These are phyloP conservation scores for Sporothrix pseudoabietina DNA, from an alignment of 2,329 filamentous ascomycete genomes.

Conservation along the genomic window DNA sequence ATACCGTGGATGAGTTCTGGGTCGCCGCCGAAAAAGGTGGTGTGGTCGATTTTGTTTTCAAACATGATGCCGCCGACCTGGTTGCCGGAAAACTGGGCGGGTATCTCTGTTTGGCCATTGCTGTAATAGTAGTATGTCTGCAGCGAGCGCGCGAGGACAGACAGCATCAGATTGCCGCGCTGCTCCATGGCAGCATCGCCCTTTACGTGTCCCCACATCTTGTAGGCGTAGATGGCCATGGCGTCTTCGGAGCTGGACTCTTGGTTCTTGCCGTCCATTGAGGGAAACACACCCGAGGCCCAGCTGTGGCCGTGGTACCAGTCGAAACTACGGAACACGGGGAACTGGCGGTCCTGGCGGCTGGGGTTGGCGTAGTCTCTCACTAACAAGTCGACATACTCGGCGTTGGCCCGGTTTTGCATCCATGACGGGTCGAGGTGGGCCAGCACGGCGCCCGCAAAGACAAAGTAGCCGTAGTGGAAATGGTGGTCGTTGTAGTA, in stretches of 20 bases:
- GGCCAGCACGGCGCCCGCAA: slow-evolving; percentile 80
- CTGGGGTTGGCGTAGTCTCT: slow-evolving; percentile 82
- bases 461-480: slow-evolving; percentile 87
- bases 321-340: slow-evolving; percentile 81
- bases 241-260: slow-evolving; percentile 90
- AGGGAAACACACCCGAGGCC: slow-evolving; percentile 77
- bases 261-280: slow-evolving; percentile 74
- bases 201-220: slow-evolving; percentile 86
- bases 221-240: slow-evolving; percentile 83
- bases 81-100: slow-evolving; percentile 76
- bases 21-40: slow-evolving; percentile 80
- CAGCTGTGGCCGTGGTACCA: slow-evolving; percentile 95
- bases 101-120: slow-evolving; percentile 68
- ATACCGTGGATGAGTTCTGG: slow-evolving; percentile 75
- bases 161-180: slow-evolving; percentile 79
- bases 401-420: slow-evolving; percentile 60
- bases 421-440: slow-evolving; percentile 78
- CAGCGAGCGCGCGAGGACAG: slow-evolving; percentile 72
- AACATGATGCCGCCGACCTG: slow-evolving; percentile 74
- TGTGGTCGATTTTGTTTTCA: slow-evolving; percentile 93
- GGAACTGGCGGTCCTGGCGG: slow-evolving; percentile 71
- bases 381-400: slow-evolving; percentile 80
- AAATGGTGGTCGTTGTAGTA: slow-evolving; percentile 78
- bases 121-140: slow-evolving; percentile 82
- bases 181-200: slow-evolving; percentile 80